A percentile compares a stretch with the other conserved stretches of the same genome.
These are phyloP conservation scores for Exserohilum rostratum DNA, from an alignment of 2,329 filamentous ascomycete genomes.

Conservation along the genomic window DNA sequence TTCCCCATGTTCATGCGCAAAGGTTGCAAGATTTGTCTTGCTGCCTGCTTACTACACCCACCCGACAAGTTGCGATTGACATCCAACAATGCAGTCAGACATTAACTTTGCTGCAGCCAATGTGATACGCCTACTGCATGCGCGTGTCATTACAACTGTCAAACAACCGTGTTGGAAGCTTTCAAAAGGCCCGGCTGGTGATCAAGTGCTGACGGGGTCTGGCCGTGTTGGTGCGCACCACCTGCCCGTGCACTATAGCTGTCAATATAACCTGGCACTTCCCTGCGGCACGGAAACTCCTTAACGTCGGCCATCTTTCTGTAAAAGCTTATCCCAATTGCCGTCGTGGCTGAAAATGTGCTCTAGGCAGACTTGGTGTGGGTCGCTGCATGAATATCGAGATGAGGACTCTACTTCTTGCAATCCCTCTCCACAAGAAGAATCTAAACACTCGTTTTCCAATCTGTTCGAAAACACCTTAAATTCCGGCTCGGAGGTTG, in stretches of 20 bases:
- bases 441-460: too few species aligned
- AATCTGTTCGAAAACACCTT: too few species aligned
- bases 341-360: background rate
- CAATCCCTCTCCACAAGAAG: background rate
- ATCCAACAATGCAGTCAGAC: background rate
- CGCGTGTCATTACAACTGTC: background rate
- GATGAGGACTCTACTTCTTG: background rate
- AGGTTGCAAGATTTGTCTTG: constrained; percentile 1
- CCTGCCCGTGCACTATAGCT: background rate
- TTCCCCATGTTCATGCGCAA: constrained; percentile 18
- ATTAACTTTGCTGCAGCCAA: background rate
- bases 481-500: too few species aligned
- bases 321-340: constrained; percentile 1
- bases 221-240: background rate
- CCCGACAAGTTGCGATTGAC: background rate
- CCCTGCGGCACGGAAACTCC: background rate
- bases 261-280: background rate
- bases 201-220: constrained; percentile 1
- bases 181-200: background rate
- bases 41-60: constrained; percentile 3
- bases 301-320: background rate
- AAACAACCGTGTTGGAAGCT: background rate
- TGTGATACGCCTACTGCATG: constrained; percentile 3
- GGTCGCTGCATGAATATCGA: background rate
- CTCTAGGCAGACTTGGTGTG: background rate